A percentile compares a stretch with the other conserved stretches of the same genome.
Conservation (phyloP, 2,329 filamentous ascomycete species). For the Colletotrichum sp. region DNA sequence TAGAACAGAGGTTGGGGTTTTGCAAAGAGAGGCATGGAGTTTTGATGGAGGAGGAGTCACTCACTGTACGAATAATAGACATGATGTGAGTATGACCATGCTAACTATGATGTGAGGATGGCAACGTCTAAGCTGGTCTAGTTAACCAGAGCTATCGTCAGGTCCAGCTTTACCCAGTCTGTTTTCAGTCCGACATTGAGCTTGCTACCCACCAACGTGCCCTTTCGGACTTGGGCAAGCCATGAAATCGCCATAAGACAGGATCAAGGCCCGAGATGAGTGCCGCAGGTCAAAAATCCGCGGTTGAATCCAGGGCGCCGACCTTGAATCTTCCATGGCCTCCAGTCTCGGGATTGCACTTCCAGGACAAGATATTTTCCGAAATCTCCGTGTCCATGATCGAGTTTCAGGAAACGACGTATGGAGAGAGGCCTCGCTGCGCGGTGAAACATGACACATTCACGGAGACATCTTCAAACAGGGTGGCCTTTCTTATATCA, state of each 20-base stretch:
- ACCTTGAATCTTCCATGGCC: neutral
- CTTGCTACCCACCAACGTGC: neutral
- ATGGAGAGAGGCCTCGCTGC: neutral
- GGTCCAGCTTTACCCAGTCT: fast-evolving
- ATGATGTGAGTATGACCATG: neutral
- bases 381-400: neutral
- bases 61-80: fast-evolving
- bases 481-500: neutral
- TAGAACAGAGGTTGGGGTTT: neutral
- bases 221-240: neutral
- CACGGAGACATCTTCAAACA: neutral
- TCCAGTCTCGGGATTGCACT: neutral
- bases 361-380: neutral
- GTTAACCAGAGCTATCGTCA: fast-evolving
- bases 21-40: neutral
- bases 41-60: fast-evolving
- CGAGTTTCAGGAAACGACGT: neutral
- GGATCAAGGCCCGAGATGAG: neutral
- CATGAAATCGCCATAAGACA: neutral
- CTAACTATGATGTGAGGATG: neutral
- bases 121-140: fast-evolving
- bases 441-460: neutral
- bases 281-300: neutral
- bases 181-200: neutral
- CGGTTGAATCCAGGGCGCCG: neutral